Evolutionary conservation across 1,284 basidiomycete species (phyloP), one percentile per base, ranked within the genome.

Genomic region (Exobasidium rhododendri): DNA sequence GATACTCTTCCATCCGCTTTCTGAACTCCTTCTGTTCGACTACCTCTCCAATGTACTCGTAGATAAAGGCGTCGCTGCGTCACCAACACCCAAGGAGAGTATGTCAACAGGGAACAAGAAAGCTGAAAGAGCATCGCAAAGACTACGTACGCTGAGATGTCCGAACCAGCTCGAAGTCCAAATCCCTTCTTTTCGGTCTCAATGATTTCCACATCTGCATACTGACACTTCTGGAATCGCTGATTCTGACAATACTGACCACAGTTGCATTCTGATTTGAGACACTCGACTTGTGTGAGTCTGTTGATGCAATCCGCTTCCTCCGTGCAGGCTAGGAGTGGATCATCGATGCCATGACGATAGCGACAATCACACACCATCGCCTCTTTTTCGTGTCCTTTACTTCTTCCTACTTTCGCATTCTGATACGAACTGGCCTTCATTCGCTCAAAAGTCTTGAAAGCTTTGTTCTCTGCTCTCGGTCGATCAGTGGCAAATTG

Each of bases 1-100:
- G 92, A 79, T 99, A 99, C 43, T 89, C 88, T 55, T 89, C 86
- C 92, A 98, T 97, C 44, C 94, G 87, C 79, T 91, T 92, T 80
- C 89, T 86, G 80, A 99, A 97, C 17, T 89, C 89, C 17, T 84
- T 83, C 49, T 92, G 89, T 63, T 87, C 89, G 68, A 99, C 90
- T 22, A 99, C 92, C 72, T 99, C 96, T 47, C 96, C 96, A 28
- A 98, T 87, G 79, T 99, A 98, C 81, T 99, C 94, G 81, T 97
- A 97, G 62, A 99, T 89, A 81, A 99, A 94, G 0, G 86, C 78
- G 76, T 97, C 94, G 69, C 93, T 77, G 30, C 31, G 50, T 30
- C n/a, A n/a, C n/a, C n/a, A n/a, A n/a, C n/a, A n/a, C n/a, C n/a
- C n/a, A n/a, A n/a, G n/a, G n/a, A n/a, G n/a, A 17, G 45, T 64